A percentile compares a stretch with the other conserved stretches of the same genome.
Conservation (phyloP, 495 filamentous ascomycete species). For the Penicillium chermesinum region DNA sequence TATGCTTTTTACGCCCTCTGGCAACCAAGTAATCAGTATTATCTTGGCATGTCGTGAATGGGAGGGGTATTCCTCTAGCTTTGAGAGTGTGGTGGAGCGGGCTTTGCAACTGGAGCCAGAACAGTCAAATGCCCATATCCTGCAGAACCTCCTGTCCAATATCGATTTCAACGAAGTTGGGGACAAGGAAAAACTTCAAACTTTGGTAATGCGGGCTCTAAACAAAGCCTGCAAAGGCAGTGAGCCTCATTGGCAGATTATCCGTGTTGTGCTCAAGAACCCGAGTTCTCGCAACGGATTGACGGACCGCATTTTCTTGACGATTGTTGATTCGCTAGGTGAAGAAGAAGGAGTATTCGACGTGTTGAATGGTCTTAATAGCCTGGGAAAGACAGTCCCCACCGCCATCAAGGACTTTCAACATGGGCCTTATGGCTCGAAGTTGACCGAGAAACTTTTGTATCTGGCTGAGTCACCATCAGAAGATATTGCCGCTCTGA, state of each 20-base stretch:
- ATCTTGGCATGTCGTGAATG: constrained; percentile 37
- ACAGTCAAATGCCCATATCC: constrained; percentile 33
- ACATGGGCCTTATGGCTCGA: constrained; percentile 42
- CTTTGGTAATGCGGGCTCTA: constrained; percentile 35
- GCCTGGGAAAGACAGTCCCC: constrained; percentile 34
- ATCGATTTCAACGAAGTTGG: constrained; percentile 38
- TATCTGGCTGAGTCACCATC: constrained; percentile 52
- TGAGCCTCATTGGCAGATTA: constrained; percentile 37
- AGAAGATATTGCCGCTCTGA: constrained; percentile 48
- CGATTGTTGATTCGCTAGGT: constrained; percentile 34
- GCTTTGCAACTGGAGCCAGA: constrained; percentile 36
- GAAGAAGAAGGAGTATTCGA: constrained; percentile 26
- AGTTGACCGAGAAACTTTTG: constrained; percentile 51
- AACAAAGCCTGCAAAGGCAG: constrained; percentile 37
- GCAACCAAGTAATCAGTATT: constrained; percentile 37
- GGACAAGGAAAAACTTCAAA: constrained; percentile 28
- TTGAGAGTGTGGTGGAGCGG: constrained; percentile 35
- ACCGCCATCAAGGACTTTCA: constrained; percentile 35
- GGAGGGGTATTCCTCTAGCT: constrained; percentile 37
- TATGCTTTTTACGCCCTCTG: constrained; percentile 53
- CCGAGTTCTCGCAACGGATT: constrained; percentile 38
- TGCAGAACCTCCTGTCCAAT: constrained; percentile 37
- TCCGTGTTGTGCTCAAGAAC: constrained; percentile 43
- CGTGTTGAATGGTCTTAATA: constrained; percentile 36
- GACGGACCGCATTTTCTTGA: constrained; percentile 38